Conservation (phyloP, 805 yeast species). For the Henningerozyma blattae region DNA sequence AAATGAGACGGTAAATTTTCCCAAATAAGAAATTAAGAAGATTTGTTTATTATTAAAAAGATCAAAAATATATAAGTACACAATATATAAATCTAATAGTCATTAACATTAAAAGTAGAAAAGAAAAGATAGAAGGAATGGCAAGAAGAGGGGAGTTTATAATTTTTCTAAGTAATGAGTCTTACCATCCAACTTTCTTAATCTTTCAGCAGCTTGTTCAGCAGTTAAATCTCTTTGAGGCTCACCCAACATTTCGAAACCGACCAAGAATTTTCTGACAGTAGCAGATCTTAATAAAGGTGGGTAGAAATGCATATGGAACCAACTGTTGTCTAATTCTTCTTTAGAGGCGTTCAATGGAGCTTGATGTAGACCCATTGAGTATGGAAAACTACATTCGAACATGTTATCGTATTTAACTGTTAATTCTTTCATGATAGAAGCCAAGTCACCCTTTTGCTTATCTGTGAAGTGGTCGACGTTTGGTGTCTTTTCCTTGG, state of each 20-base stretch:
- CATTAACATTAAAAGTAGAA: no score
- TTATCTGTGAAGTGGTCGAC: slow-evolving; percentile 34
- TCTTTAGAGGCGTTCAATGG: slow-evolving; percentile 38
- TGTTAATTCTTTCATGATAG: slow-evolving; percentile 39
- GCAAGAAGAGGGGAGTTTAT: no score
- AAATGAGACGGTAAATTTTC: no score
- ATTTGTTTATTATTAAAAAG: no score
- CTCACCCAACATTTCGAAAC: slow-evolving; percentile 56
- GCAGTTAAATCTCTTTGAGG: slow-evolving; percentile 38
- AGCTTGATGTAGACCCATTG: slow-evolving; percentile 76
- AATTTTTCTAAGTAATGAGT: slow-evolving; percentile 30
- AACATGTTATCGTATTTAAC: slow-evolving; percentile 61
- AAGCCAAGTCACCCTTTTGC: slow-evolving; percentile 45
- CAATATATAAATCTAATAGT: no score
- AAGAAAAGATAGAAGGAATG: no score
- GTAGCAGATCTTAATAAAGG: slow-evolving; percentile 66
- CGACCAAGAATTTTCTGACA: slow-evolving; percentile 64
- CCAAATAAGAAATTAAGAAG: no score
- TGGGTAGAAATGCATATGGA: slow-evolving; percentile 72
- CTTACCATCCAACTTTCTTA: slow-evolving; percentile 32
- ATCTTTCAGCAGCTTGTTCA: slow-evolving; percentile 25
- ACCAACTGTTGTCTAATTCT: slow-evolving; percentile 36
- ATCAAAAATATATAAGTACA: no score
- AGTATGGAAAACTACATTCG: slow-evolving; percentile 60
- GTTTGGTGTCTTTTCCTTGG: slow-evolving; percentile 43